phyloP scores from a whole-genome alignment of 352 stramenopile species.

The Globisporangium carolinianum region DNA sequence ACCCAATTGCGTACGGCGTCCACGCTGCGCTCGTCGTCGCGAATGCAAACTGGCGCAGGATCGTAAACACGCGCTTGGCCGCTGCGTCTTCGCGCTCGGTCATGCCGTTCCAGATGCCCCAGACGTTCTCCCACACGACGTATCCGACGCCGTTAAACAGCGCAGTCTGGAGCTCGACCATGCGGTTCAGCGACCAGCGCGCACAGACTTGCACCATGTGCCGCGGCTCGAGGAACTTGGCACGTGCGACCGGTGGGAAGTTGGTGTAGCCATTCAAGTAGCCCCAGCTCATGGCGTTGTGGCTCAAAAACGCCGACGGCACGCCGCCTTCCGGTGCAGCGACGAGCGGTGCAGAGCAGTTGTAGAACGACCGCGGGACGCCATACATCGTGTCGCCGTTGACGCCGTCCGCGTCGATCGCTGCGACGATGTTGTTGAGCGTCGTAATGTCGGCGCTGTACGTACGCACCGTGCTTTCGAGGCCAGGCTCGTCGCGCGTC shows the following conservation, averaged over 20 bases:
- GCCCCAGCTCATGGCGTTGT: slow-evolving; percentile 80
- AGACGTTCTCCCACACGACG: slow-evolving; percentile 87
- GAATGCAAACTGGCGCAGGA: slow-evolving; percentile 51
- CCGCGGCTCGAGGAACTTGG: slow-evolving; percentile 75
- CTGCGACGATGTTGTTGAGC: slow-evolving; percentile 29
- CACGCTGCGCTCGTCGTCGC: slow-evolving; percentile 38
- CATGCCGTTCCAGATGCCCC: slow-evolving; percentile 83
- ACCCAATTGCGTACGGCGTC: slow-evolving; percentile 37
- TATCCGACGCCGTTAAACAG: slow-evolving; percentile 87
- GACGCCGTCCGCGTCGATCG: slow-evolving; percentile 61
- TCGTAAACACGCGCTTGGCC: slow-evolving; percentile 49
- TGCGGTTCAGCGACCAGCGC: slow-evolving; percentile 72
- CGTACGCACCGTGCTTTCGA: slow-evolving; percentile 54
- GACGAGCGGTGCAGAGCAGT: slow-evolving; percentile 51
- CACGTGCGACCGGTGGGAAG: slow-evolving; percentile 52
- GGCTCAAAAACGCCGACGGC: slow-evolving; percentile 43
- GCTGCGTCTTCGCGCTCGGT: slow-evolving; percentile 62
- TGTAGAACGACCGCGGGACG: slow-evolving; percentile 74
- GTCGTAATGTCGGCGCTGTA: slow-evolving; percentile 66
- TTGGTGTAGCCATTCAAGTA: slow-evolving; percentile 64
- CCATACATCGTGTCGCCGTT: slow-evolving; percentile 89
- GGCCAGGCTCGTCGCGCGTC: slow-evolving; percentile 46
- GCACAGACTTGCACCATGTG: slow-evolving; percentile 83
- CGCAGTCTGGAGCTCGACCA: slow-evolving; percentile 50
- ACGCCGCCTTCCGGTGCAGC: slow-evolving; percentile 63